Evolutionary conservation across 108 stramenopile genomes (phyloP), one percentile per base, ranked within the genome.

Genomic region (Mayamaea pseudoterrestris): DNA sequence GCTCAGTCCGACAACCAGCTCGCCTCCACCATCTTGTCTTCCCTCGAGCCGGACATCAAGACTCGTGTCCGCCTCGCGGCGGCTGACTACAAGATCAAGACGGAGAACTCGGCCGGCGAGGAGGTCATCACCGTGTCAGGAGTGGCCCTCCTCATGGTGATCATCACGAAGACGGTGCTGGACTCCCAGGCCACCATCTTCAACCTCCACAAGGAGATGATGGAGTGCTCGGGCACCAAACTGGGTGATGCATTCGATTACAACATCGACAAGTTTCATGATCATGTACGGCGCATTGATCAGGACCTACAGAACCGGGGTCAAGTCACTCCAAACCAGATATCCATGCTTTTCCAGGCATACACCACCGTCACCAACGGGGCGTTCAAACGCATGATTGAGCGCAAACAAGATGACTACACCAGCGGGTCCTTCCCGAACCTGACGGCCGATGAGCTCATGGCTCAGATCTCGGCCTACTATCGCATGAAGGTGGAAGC

Each of bases 291-390:
- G 5, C 13, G 12, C 2, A 25, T 35, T 4, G 28, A 53, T 2
- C 17, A 45, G 1, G 44, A 2, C 1, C 56, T 72, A 7, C 11
- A 18, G 0, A 44, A 63, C 3, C 40, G 61, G 5, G 50, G 70
- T 3, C 27, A 58, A 6, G 17, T 8, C 0, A 46, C 60, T 1
- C 5, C 26, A 12, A 36, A 62, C 26, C 28, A 66, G 5, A 1
- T 66, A 3, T 31, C 43, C 9, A 65, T 65, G 22, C 69, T 71
- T 24, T 63, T 69, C 55, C 55, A 61, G 21, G 63, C 48, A 5
- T 71, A 65, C 44, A 22, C 26, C 11, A 36, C 31, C 11, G 42
- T 14, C 1, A 17, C 12, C 2, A 64, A 65, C 41, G 3, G 1
- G 3, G 20, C 18, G 22, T 72, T 72, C 49, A 13, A 17, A 9